Base-by-base conservation (phyloP, 2,329 filamentous ascomycete species). In the Daldinia sp. region DNA sequence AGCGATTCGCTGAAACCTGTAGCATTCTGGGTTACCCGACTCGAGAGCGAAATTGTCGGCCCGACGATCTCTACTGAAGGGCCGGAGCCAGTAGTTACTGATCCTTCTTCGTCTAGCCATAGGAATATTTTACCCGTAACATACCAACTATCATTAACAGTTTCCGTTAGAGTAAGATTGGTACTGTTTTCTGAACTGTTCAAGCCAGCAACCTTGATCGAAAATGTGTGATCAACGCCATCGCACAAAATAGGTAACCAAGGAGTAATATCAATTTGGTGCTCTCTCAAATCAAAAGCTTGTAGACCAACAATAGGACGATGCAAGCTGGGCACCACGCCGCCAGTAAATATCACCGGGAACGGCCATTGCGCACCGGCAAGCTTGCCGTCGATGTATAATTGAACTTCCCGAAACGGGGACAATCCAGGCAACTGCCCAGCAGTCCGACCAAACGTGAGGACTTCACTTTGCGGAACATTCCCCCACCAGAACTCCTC, bases 401-500 rank as follows among this genome's bases (percentile, higher is more conserved):
- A 76, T 63, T 90, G 87, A 3, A 90, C 77, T 74, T 90, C 88
- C 27, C 88, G 83, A 73, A 91, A 94, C 0, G 90, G 87, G 7
- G 88, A 88, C 67, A 85, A 85, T 0, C 90, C 91, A 34, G 85
- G 85, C 0, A 92, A 78, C 2, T 77, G 76, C 4, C 84, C 85
- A 1, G 82, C 81, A 2, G 81, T 82, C 8, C 77, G 74, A 13
- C 81, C 78, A 72, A 93, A 93, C 4, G 83, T 82, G 30, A 81
- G 67, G 3, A 80, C 80, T 68, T 88, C 83, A 3, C 83, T 84
- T 23, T 87, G 82, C 3, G 90, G 82, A 0, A 92, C 87, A 71
- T 93, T 94, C 52, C 82, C 84, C 87, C 90, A 94, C 91, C 91
- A 94, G 71, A 94, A 94, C 73, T 94, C 92, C 77, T 94, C 92